Conservation (phyloP, 371 early-diverging fungal species). For the Antonospora locustae region DNA sequence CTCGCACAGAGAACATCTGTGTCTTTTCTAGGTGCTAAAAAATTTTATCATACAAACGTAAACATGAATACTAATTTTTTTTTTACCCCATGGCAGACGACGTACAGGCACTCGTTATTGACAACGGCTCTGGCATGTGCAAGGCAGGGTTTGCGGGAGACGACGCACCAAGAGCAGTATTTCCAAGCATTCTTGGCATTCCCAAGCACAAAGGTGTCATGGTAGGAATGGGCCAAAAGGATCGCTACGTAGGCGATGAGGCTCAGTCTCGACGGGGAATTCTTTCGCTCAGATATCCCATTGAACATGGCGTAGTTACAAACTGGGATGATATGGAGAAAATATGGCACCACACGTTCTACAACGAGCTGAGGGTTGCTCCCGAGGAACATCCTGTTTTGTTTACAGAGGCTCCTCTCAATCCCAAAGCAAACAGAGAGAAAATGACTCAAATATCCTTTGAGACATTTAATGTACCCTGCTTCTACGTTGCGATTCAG, state of each 20-base stretch:
- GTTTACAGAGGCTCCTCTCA: conserved; percentile 94
- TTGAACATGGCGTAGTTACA: conserved; percentile 99
- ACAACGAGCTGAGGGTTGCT: conserved; percentile 68
- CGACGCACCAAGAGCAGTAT: conserved; percentile 93
- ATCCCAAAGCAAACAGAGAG: conserved; percentile 98
- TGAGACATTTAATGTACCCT: conserved; percentile 94
- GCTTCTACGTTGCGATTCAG: conserved; percentile 96
- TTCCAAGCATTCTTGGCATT: conserved; percentile 95
- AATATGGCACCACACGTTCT: conserved; percentile 98
- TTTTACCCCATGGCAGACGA: conserved; percentile 42
- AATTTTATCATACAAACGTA: too few relatives aligned
- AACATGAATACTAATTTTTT: too few relatives aligned
- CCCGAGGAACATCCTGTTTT: conserved; percentile 94
- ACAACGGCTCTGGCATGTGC: conserved; percentile 99
- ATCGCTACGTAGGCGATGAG: conserved; percentile 98
- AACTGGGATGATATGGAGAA: conserved; percentile 99
- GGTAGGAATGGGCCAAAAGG: conserved; percentile 99
- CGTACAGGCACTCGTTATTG: conserved; percentile 61
- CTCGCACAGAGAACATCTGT: too few relatives aligned
- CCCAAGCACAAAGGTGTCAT: conserved; percentile 95
- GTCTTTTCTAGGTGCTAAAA: too few relatives aligned
- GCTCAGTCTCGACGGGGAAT: conserved; percentile 98
- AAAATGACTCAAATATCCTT: conserved; percentile 99
- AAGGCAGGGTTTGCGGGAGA: conserved; percentile 99
- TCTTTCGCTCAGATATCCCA: conserved; percentile 92